These are phyloP conservation scores for Dipodascopsis uninucleata DNA, from an alignment of 805 yeast genomes.

Conservation along the genomic window DNA sequence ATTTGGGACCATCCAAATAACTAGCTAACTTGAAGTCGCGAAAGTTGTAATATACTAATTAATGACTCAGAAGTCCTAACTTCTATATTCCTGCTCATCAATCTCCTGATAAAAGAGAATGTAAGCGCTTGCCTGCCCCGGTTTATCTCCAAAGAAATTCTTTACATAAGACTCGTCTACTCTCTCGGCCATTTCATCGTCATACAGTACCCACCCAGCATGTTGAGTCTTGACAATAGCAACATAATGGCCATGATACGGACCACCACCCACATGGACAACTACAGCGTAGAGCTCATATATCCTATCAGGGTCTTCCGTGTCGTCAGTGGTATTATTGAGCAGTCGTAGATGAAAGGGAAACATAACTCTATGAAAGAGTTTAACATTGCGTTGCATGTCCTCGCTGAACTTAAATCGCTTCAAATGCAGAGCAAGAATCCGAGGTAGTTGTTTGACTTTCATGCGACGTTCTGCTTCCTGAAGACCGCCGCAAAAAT, in stretches of 20 bases:
- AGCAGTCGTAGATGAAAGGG: conserved; percentile 69
- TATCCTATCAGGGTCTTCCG: conserved; percentile 50
- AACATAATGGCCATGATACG: conserved; percentile 96
- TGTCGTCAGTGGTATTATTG: conserved; percentile 55
- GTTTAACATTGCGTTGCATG: conserved; percentile 73
- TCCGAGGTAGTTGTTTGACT: conserved; percentile 69
- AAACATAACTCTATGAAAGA: conserved; percentile 80
- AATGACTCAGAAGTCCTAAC: no score
- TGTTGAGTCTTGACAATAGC: conserved; percentile 73
- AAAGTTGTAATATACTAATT: no score
- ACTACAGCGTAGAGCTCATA: conserved; percentile 85
- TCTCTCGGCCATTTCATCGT: conserved; percentile 90
- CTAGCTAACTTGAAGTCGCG: no score
- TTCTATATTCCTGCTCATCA: conserved; percentile 37
- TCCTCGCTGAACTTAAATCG: conserved; percentile 88
- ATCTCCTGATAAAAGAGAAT: conserved; percentile 73
- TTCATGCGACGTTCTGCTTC: conserved; percentile 91
- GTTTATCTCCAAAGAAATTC: conserved; percentile 82
- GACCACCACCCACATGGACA: conserved; percentile 95
- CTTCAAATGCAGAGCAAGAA: conserved; percentile 79
- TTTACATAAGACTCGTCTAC: conserved; percentile 80
- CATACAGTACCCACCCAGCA: conserved; percentile 87
- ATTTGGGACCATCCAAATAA: no score
- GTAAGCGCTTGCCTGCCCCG: conserved; percentile 88
- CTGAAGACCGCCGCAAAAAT: conserved; percentile 81